phyloP scores from a whole-genome alignment of 1,139 yeast genomes.

The Casaregolazyma lundiana region DNA sequence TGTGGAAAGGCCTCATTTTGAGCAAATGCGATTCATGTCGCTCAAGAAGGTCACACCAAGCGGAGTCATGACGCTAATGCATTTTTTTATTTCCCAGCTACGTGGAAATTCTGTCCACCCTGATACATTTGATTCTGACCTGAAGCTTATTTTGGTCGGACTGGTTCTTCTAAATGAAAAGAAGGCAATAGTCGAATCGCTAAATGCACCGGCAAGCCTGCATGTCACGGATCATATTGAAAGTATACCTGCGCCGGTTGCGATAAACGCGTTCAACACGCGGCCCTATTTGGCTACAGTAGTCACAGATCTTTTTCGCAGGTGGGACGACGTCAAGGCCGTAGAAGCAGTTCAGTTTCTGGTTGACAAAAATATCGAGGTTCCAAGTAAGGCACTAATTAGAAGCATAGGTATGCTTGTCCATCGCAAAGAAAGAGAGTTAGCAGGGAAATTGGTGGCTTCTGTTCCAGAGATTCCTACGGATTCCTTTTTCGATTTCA shows the following conservation, averaged over 20 bases:
- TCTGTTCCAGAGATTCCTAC: slow-evolving; percentile 12
- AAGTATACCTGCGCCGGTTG: background rate
- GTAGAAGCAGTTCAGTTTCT: slow-evolving; percentile 13
- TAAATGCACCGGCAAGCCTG: background rate
- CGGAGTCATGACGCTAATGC: slow-evolving; percentile 13
- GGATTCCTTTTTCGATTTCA: slow-evolving; percentile 12
- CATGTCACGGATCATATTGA: background rate
- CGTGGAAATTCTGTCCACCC: background rate
- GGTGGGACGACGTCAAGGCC: slow-evolving; percentile 15
- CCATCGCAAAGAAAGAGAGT: slow-evolving; percentile 9
- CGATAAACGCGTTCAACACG: background rate
- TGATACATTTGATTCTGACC: slow-evolving; percentile 15
- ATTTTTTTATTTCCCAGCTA: slow-evolving; percentile 10
- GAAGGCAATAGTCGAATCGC: background rate
- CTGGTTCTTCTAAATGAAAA: slow-evolving; percentile 16
- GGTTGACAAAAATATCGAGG: slow-evolving; percentile 9
- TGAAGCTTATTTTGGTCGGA: slow-evolving; percentile 15
- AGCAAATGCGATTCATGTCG: slow-evolving; percentile 19
- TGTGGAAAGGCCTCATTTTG: slow-evolving; percentile 17
- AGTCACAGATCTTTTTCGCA: slow-evolving; percentile 12
- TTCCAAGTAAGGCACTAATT: slow-evolving; percentile 13
- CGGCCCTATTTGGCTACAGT: slow-evolving; percentile 7
- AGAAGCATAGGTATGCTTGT: slow-evolving; percentile 12
- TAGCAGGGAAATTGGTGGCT: slow-evolving; percentile 15
- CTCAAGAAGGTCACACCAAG: slow-evolving; percentile 14